Base-by-base conservation (phyloP, 176 grass and related monocot species). In the Aegilops tauschii region DNA sequence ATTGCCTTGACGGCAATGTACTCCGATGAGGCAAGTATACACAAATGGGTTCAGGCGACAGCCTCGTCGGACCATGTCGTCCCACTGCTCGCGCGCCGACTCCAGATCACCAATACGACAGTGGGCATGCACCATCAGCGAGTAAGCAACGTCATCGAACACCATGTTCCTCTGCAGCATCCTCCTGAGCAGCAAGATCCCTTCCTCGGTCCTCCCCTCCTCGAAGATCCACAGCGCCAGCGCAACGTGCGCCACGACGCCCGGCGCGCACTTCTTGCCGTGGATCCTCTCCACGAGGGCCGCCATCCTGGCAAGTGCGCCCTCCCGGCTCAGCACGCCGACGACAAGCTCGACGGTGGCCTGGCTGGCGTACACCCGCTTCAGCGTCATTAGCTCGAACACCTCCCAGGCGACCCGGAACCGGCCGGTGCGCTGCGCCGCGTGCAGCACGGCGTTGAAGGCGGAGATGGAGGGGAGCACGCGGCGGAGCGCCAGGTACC, bases 341-440 rank as follows among this genome's bases (percentile, higher is more conserved):
- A 98, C 39, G 88, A 94, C 86, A 37, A 90, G 78, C 84, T 98
- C 89, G 1, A 89, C 67, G 12, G 93, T 95, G 56, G 77, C 59
- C 79, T 95, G 86, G 85, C 95, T 91, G 21, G 91, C 93, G 58
- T 92, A 94, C 28, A 95, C 56, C 35, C 93, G 91, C 86, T 83
- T 95, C 5, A 84, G 88, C 27, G 93, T 83, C 96, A 98, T 98
- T 90, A 84, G 84, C 90, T 95, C 93, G 86, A 98, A 92, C 90
- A 95, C 92, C 88, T 94, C 88, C 96, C 93, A 98, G 27, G 93
- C 93, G 63, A 90, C 73, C 9, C 66, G 44, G 84, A 88, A 88
- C 67, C 76, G 65, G 79, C 64, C 76, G n/a, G 84, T 42, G 35
- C 82, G 86, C 72, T 86, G 86, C 0, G 90, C 83, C 1, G 86